A percentile compares a stretch with the other conserved stretches of the same genome.
phyloP scores from a whole-genome alignment of 768 basidiomycete species.

The Cystofilobasidium ferigula region DNA sequence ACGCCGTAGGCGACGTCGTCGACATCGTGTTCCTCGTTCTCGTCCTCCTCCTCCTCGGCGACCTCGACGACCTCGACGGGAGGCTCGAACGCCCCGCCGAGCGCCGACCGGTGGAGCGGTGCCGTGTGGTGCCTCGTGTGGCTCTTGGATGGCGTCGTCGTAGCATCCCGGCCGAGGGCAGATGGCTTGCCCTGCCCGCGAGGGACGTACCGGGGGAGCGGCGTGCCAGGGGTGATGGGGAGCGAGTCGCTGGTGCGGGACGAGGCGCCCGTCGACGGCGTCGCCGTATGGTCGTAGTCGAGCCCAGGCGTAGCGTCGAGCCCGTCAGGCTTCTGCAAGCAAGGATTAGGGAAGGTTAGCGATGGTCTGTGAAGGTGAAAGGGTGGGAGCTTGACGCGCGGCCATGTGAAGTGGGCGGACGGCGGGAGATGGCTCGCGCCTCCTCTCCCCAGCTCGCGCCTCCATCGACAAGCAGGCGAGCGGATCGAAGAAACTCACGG shows the following conservation, averaged over 20 bases:
- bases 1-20: not conserved
- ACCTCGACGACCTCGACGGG: not conserved
- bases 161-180: not conserved
- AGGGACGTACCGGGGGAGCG: not conserved
- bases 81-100: not conserved
- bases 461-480: not conserved
- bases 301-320: constrained; percentile 6
- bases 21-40: not conserved
- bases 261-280: not conserved
- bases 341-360: not conserved
- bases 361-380: not conserved
- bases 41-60: not conserved
- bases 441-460: not conserved
- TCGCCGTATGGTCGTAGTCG: not conserved
- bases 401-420: not conserved
- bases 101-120: not conserved
- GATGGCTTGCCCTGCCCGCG: not conserved
- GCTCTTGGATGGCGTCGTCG: not conserved
- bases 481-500: not conserved
- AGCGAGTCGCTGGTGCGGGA: not conserved
- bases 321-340: not conserved
- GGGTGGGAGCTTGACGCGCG: not conserved
- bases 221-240: not conserved
- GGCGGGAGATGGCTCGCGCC: not conserved
- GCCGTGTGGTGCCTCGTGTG: not conserved